Evolutionary conservation across 2,329 filamentous ascomycete genomes (phyloP), one percentile per base, ranked within the genome.

Genomic region (Lecanicillium sp.): DNA sequence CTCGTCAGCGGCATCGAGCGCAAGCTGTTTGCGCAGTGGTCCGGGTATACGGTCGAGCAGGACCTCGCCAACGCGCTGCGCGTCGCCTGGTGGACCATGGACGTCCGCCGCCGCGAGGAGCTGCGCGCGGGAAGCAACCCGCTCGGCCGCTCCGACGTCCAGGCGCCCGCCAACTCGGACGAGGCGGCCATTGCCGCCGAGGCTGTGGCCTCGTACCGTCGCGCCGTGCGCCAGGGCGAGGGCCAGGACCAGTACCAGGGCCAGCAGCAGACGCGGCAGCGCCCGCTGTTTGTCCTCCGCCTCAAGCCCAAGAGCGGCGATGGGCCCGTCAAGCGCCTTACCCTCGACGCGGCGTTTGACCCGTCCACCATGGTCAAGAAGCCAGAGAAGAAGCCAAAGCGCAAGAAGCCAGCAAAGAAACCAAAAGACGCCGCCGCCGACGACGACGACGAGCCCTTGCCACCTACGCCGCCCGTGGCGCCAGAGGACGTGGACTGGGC

Each of bases 1-100:
- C 31, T 41, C 15, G 40, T 60, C 9, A 51, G 53, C 4, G 48
- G 48, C 22, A 38, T 55, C 5, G 59, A 62, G 41, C 52, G 52
- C 38, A 48, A 48, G 36, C 53, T 62, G n/a, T 47, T 60, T 12
- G 35, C 44, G 8, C 43, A 36, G 12, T 59, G 54, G 41, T 44
- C 49, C 5, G 53, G 48, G 14, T 60, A 57, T 38, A 40, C 42
- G 27, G 57, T 57, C 14, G 29, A 44, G n/a, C 49, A 52, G 30
- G 31, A 50, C 8, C 56, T 62, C 6, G 49, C 44, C 11, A 42
- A 43, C 9, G 41, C 50, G 3, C 47, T 61, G 13, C 49, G 53
- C 20, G 42, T 47, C 2, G 48, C 53, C 6, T 53, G 49, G 29
- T 48, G 47, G 12, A 49, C 49, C 4, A 50, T 55, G 29, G 58